Evolutionary conservation across 2,329 filamentous ascomycete genomes (phyloP).

Genomic region (Neonectria ditissima): DNA sequence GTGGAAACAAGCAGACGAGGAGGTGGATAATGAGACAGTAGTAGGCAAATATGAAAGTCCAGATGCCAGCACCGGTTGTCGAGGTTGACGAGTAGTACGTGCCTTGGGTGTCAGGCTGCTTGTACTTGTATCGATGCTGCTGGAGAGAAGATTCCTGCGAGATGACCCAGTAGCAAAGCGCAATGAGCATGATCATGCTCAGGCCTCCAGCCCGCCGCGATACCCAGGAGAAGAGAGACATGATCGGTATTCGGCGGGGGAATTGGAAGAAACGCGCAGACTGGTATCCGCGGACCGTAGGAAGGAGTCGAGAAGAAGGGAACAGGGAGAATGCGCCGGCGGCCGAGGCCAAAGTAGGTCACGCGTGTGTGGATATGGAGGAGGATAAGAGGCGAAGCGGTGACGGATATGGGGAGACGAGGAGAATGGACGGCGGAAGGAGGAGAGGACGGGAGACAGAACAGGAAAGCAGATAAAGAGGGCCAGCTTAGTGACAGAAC

Average conservation of each 20-base stretch:
- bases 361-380: slow-evolving; percentile 2
- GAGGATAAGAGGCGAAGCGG: slow-evolving; percentile 2
- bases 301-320: slow-evolving; percentile 16
- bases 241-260: slow-evolving; percentile 41
- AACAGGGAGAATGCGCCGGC: slow-evolving; percentile 16
- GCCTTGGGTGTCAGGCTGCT: slow-evolving; percentile 52
- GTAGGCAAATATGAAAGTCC: slow-evolving; percentile 68
- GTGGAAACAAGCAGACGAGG: slow-evolving; percentile 71
- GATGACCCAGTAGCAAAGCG: slow-evolving; percentile 67
- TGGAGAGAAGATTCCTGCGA: slow-evolving; percentile 60
- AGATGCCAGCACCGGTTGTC: slow-evolving; percentile 58
- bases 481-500: slow-evolving; percentile 13
- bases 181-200: slow-evolving; percentile 62
- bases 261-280: slow-evolving; percentile 6
- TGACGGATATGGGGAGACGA: slow-evolving; percentile 9
- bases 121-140: slow-evolving; percentile 58
- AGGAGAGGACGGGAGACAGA: background rate
- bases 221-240: slow-evolving; percentile 67
- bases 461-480: slow-evolving; percentile 15
- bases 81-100: slow-evolving; percentile 47
- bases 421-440: too few species aligned
- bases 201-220: slow-evolving; percentile 66
- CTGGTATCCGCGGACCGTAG: background rate
- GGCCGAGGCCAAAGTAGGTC: slow-evolving; percentile 1
- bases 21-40: slow-evolving; percentile 75